Evolutionary conservation across 768 basidiomycete species (phyloP), one percentile per base, ranked within the genome.

Genomic region (Trichaptum fuscoviolaceum): DNA sequence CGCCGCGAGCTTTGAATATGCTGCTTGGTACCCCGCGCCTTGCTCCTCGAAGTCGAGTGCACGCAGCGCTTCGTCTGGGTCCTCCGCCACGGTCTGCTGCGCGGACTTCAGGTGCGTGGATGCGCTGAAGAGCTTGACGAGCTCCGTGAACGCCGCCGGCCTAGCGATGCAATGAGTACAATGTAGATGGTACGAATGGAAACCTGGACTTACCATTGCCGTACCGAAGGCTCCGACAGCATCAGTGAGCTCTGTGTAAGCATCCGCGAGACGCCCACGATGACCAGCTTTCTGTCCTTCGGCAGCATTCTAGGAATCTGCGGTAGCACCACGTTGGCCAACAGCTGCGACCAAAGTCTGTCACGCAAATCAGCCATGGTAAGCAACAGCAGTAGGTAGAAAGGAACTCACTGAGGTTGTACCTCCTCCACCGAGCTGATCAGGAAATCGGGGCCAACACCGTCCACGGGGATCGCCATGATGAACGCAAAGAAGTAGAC

Each of bases 31-130:
- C 0, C 95, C 93, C 7, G 90, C 90, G 1, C 85, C 84, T 73
- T 92, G 91, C 73, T 98, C 96, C 73, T 98, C 96, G 68, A 87
- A 88, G 74, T 98, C 96, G 60, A 97, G 87, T 64, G 85, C 86
- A 0, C 91, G 92, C 36, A 93, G 73, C 0, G 85, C 86, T 0
- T 81, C 79, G 59, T 85, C 78, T 8, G 81, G 75, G 61, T 87
- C 85, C n/a, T 87, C 80, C 4, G 42, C 42, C 72, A 77, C 6
- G 67, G 72, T 0, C 66, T 69, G 34, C 71, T 69, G n/a, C 67
- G 64, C 3, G 69, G 42, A 52, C 42, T 12, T 52, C 15, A 52
- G 42, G 42, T 52, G 42, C 42, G 42, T 52, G 15, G 42, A 4
- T 3, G 15, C 20, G 3, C 42, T 20, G 42, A 52, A 52, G 42